phyloP scores from a whole-genome alignment of 768 basidiomycete genomes.

The Daedaleopsis sinensis region DNA sequence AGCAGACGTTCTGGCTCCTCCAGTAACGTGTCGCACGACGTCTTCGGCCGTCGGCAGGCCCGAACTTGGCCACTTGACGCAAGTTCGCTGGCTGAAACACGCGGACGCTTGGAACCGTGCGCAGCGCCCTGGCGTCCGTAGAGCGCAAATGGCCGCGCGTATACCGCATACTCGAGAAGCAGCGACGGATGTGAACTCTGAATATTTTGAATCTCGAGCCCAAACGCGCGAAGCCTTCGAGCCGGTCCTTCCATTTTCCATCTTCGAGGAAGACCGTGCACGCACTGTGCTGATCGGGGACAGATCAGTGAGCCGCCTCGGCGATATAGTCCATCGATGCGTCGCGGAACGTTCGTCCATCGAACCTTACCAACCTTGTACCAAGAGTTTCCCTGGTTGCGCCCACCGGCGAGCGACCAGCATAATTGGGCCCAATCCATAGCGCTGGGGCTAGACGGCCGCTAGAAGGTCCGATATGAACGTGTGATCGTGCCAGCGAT shows the following conservation, averaged over 20 bases:
- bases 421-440: slow-evolving; percentile 14
- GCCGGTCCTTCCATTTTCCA: neutral
- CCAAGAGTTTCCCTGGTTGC: neutral
- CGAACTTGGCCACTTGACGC: neutral
- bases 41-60: slow-evolving; percentile 9
- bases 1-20: slow-evolving; percentile 11
- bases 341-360: neutral
- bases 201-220: neutral
- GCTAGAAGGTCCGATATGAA: slow-evolving; percentile 23
- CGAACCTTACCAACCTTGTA: neutral
- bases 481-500: neutral
- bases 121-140: neutral
- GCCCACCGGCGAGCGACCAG: neutral
- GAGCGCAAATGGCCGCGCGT: neutral
- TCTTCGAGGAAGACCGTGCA: neutral
- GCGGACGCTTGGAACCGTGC: neutral
- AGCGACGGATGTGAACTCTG: neutral
- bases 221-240: neutral
- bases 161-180: neutral
- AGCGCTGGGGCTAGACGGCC: slow-evolving; percentile 13
- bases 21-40: slow-evolving; percentile 7
- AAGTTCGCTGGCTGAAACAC: slow-evolving; percentile 8
- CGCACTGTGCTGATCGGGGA: neutral
- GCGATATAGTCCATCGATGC: slow-evolving; percentile 5
- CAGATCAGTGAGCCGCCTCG: neutral